Conservation (phyloP, 495 filamentous ascomycete species). For the Echria macrotheca region DNA sequence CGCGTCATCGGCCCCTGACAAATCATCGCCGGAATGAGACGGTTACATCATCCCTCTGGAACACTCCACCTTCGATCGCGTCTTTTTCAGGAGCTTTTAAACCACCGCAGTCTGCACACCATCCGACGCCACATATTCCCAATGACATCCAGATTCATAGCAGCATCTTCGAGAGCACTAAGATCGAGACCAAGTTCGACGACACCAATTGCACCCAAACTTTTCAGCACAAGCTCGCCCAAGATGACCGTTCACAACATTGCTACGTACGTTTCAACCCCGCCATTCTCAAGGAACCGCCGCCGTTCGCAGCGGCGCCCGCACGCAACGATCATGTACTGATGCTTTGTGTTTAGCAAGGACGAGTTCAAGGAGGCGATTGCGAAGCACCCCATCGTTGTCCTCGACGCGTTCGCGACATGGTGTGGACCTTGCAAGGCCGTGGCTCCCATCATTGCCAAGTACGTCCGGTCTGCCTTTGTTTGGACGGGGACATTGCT, state of each 20-base stretch:
- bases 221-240: slow-evolving; percentile 38
- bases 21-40: not conserved
- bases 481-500: not conserved
- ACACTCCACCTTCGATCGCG: slow-evolving; percentile 8
- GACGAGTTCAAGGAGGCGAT: slow-evolving; percentile 57
- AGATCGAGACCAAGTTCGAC: slow-evolving; percentile 7
- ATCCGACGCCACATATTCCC: slow-evolving; percentile 1
- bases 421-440: slow-evolving; percentile 97
- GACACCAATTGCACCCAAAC: slow-evolving; percentile 19
- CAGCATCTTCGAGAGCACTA: slow-evolving; percentile 14
- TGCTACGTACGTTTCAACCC: slow-evolving; percentile 29
- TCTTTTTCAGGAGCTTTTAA: slow-evolving; percentile 2
- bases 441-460: slow-evolving; percentile 68
- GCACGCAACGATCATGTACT: too few relatives aligned
- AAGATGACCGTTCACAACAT: slow-evolving; percentile 43
- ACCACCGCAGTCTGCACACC: slow-evolving; percentile 3
- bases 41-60: slow-evolving; percentile 13
- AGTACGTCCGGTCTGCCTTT: slow-evolving; percentile 32
- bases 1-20: slow-evolving; percentile 6
- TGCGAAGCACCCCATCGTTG: slow-evolving; percentile 50
- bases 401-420: slow-evolving; percentile 81
- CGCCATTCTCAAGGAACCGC: not conserved
- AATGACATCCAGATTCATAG: slow-evolving; percentile 26
- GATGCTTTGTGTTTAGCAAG: too few relatives aligned
- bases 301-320: not conserved